phyloP scores from a whole-genome alignment of 495 filamentous ascomycete species.

The Oidiodendron maius region DNA sequence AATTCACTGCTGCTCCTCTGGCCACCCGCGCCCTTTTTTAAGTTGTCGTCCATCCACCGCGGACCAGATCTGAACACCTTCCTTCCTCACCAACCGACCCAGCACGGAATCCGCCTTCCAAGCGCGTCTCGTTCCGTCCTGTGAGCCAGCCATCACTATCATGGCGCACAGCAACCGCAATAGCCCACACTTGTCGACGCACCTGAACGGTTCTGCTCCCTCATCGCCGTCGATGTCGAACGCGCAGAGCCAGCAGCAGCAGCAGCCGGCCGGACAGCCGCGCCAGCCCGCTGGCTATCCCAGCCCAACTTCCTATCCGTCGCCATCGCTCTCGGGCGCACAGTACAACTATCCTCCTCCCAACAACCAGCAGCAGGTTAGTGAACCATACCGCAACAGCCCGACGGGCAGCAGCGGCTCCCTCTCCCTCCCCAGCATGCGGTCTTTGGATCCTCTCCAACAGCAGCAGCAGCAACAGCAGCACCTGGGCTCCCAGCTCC shows the following conservation, averaged over 20 bases:
- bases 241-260: constrained; percentile 35
- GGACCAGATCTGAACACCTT: no score
- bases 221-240: constrained; percentile 42
- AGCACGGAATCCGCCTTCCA: no score
- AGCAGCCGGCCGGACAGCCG: constrained; percentile 34
- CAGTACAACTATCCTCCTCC: constrained; percentile 52
- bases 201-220: constrained; percentile 24
- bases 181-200: constrained; percentile 16
- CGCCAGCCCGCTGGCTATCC: constrained; percentile 49
- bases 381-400: constrained; percentile 45
- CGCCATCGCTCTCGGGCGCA: constrained; percentile 43
- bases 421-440: constrained; percentile 63
- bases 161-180: constrained; percentile 21
- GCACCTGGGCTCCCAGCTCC: constrained; percentile 31
- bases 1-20: no score
- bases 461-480: constrained; percentile 38
- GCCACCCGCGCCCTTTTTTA: no score
- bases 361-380: constrained; percentile 32
- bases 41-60: no score
- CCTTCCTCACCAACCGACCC: no score
- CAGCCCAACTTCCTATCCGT: constrained; percentile 49
- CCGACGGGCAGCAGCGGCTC: constrained; percentile 45
- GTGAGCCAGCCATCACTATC: no score
- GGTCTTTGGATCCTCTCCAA: constrained; percentile 45
- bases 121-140: no score